Conservation (phyloP, 179 eudicot species). For the Beta lomatogona region DNA sequence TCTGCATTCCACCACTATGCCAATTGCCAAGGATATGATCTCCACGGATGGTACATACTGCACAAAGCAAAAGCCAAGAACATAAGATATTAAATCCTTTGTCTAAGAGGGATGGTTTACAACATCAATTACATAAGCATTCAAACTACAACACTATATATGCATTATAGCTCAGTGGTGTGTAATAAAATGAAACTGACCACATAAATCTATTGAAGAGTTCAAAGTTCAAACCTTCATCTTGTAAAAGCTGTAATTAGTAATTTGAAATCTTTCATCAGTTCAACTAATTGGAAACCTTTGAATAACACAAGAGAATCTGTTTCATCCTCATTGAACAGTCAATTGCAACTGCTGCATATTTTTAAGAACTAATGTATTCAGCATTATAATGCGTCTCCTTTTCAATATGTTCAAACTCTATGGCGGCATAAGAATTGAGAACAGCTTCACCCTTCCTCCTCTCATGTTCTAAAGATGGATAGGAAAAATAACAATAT, state of each 20-base stretch:
- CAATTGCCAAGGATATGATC: no score
- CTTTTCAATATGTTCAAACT: constrained; percentile 73
- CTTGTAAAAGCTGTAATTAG: not conserved
- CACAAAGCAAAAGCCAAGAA: constrained; percentile 16
- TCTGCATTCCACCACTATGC: no score
- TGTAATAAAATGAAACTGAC: not conserved
- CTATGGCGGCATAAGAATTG: constrained; percentile 69
- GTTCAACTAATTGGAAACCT: not conserved
- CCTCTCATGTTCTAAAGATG: constrained; percentile 71
- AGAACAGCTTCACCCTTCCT: constrained; percentile 74
- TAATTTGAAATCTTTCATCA: not conserved
- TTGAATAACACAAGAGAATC: not conserved
- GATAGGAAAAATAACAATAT: not conserved
- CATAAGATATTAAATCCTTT: not conserved
- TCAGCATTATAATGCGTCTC: constrained; percentile 55
- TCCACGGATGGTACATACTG: constrained; percentile 92
- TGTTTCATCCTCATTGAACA: not conserved
- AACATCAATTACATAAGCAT: not conserved
- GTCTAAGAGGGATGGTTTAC: not conserved
- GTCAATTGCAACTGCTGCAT: not conserved
- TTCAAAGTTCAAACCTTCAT: not conserved
- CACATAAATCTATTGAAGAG: not conserved
- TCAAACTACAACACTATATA: constrained; percentile 1
- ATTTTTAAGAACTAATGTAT: not conserved
- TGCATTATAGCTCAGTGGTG: constrained; percentile 2